phyloP scores from a whole-genome alignment of 2,329 filamentous ascomycete genomes.

The Stagonosporopsis vannaccii region DNA sequence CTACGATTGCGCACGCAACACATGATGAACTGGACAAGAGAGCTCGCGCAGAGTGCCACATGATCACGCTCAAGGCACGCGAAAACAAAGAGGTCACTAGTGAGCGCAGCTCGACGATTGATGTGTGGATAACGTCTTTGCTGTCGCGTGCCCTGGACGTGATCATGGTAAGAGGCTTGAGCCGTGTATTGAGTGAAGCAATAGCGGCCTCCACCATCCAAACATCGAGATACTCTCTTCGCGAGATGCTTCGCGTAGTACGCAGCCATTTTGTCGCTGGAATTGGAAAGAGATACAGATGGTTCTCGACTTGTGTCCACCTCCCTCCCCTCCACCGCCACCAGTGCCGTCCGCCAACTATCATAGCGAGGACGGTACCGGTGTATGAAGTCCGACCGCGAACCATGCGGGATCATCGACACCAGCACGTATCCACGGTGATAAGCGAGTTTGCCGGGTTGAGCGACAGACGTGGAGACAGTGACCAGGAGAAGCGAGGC shows the following conservation, averaged over 20 bases:
- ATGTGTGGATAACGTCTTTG: background rate
- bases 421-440: constrained; percentile 12
- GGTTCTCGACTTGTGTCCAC: no score
- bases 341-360: background rate
- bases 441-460: constrained; percentile 10
- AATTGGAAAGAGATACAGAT: no score
- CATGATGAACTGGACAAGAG: background rate
- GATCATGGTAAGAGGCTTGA: constrained; percentile 9
- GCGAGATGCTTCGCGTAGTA: no score
- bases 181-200: constrained; percentile 7
- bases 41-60: background rate
- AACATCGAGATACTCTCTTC: no score
- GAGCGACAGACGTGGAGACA: constrained; percentile 10
- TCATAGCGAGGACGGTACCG: background rate
- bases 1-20: background rate
- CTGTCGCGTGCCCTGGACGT: background rate
- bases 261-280: no score
- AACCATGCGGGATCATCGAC: constrained; percentile 7
- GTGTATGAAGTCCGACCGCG: constrained; percentile 6
- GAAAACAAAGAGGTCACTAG: background rate
- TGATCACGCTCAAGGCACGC: background rate
- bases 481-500: constrained; percentile 13
- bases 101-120: background rate
- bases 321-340: no score
- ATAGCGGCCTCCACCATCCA: constrained; percentile 1